phyloP scores from a whole-genome alignment of 2,329 filamentous ascomycete genomes.

The Plectosphaerella plurivora region DNA sequence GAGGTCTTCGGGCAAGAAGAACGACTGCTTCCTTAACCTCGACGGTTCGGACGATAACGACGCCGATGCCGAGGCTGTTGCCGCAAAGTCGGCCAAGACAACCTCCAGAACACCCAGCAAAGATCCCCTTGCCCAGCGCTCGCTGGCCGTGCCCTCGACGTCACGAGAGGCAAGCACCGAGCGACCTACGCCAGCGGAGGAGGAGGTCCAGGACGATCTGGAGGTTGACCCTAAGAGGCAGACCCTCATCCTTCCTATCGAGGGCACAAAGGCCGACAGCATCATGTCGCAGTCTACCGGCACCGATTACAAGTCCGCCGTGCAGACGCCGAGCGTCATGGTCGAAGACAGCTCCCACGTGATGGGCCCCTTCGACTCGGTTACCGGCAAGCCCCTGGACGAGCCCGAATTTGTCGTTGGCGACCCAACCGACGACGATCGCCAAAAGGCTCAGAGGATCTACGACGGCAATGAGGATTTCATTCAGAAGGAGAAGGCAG shows the following conservation, averaged over 20 bases:
- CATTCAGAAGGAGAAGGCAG: slow-evolving; percentile 73
- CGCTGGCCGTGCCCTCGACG: background rate
- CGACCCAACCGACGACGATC: slow-evolving; percentile 63
- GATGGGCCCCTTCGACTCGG: slow-evolving; percentile 18
- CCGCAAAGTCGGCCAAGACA: slow-evolving; percentile 3
- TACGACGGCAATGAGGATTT: slow-evolving; percentile 82
- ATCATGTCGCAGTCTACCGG: slow-evolving; percentile 30
- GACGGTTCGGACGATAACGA: slow-evolving; percentile 45
- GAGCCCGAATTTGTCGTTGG: slow-evolving; percentile 55
- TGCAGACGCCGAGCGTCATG: slow-evolving; percentile 33
- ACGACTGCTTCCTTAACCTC: slow-evolving; percentile 47
- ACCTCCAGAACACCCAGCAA: slow-evolving; percentile 8
- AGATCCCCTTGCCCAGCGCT: background rate
- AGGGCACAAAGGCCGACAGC: slow-evolving; percentile 28
- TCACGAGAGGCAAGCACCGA: slow-evolving; percentile 1
- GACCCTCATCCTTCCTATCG: slow-evolving; percentile 37
- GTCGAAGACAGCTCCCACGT: slow-evolving; percentile 36
- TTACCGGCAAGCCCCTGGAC: slow-evolving; percentile 42
- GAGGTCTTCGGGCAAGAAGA: slow-evolving; percentile 25
- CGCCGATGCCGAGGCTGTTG: slow-evolving; percentile 16
- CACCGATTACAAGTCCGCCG: slow-evolving; percentile 33
- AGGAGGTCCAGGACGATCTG: slow-evolving; percentile 13
- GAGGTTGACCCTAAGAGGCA: slow-evolving; percentile 28
- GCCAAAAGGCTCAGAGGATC: slow-evolving; percentile 74
- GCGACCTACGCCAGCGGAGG: background rate